Conservation (phyloP, 495 filamentous ascomycete genomes). For the Gamarada debralockiae region DNA sequence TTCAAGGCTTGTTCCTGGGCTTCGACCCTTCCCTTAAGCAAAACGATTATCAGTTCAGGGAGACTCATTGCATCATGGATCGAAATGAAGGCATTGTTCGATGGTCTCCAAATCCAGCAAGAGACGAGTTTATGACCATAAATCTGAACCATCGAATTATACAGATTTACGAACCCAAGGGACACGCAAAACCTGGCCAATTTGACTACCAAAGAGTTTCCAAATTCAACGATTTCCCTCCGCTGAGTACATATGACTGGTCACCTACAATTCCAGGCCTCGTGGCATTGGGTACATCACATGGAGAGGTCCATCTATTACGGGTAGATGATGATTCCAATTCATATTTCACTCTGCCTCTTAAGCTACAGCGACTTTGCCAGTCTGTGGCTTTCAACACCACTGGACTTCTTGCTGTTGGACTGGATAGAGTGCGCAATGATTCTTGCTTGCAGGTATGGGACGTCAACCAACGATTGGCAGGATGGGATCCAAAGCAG, state of each 20-base stretch:
- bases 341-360: slow-evolving; percentile 64
- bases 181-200: slow-evolving; percentile 45
- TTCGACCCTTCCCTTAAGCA: not conserved
- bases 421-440: slow-evolving; percentile 85
- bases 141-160: slow-evolving; percentile 78
- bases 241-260: slow-evolving; percentile 93
- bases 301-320: slow-evolving; percentile 79
- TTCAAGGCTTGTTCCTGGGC: not conserved
- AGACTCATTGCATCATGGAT: slow-evolving; percentile 33
- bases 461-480: slow-evolving; percentile 72
- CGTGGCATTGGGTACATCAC: slow-evolving; percentile 79
- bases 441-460: slow-evolving; percentile 93
- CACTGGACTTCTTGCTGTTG: slow-evolving; percentile 75
- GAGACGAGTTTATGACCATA: slow-evolving; percentile 72
- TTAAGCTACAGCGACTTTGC: slow-evolving; percentile 83
- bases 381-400: slow-evolving; percentile 89
- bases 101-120: slow-evolving; percentile 78
- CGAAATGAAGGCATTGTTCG: slow-evolving; percentile 61
- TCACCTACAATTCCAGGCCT: slow-evolving; percentile 66
- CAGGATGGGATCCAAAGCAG: slow-evolving; percentile 35
- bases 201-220: slow-evolving; percentile 66
- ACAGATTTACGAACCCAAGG: slow-evolving; percentile 70
- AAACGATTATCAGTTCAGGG: not conserved
- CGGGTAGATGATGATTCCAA: slow-evolving; percentile 65
- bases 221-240: slow-evolving; percentile 76